Conservation (phyloP, 2,329 filamentous ascomycete genomes). For the Xylaria sp. region DNA sequence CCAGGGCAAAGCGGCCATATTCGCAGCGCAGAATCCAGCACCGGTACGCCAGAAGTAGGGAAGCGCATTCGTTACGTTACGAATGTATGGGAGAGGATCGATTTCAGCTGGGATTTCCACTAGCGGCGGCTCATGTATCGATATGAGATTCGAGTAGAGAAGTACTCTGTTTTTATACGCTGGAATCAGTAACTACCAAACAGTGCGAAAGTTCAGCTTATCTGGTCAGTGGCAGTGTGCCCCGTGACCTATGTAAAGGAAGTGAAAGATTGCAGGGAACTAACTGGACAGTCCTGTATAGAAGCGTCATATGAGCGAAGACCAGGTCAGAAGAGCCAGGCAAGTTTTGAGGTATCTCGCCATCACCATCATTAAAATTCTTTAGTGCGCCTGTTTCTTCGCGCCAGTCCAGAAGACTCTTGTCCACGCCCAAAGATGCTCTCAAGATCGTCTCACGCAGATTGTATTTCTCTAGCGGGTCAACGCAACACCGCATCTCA, state of each 20-base stretch:
- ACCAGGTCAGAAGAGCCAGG: constrained; percentile 12
- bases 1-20: constrained; percentile 20
- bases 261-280: too few species aligned
- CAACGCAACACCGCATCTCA: constrained; percentile 28
- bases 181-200: too few species aligned
- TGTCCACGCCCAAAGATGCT: constrained; percentile 17
- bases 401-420: constrained; percentile 23
- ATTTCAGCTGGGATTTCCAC: constrained; percentile 5
- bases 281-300: constrained; percentile 25
- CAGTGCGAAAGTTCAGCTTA: too few species aligned
- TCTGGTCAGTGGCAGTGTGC: too few species aligned
- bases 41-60: constrained; percentile 27
- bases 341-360: constrained; percentile 3
- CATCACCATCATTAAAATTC: constrained; percentile 15
- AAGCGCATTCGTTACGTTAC: constrained; percentile 19
- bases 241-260: too few species aligned
- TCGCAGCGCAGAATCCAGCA: constrained; percentile 22
- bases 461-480: background rate
- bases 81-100: constrained; percentile 20
- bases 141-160: constrained; percentile 23
- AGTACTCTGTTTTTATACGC: too few species aligned
- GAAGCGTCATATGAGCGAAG: constrained; percentile 25
- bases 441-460: background rate
- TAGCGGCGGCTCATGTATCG: constrained; percentile 13
- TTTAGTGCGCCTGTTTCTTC: constrained; percentile 12